Conservation (phyloP, 129 eudicot genomes). For the Cynara cardunculus region DNA sequence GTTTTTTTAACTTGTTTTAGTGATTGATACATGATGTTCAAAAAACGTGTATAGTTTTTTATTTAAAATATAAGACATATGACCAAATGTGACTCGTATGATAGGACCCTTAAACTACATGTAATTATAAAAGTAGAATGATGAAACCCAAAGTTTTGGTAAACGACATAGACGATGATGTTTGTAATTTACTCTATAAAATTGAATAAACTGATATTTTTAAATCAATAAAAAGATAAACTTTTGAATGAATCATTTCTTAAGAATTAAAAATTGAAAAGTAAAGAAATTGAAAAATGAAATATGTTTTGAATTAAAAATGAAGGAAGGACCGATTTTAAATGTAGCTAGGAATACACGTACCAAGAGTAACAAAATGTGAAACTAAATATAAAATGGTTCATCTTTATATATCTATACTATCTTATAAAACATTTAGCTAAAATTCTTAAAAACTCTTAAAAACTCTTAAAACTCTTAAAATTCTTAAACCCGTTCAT, state of each 20-base stretch:
- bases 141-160: background rate
- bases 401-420: background rate
- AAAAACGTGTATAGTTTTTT: background rate
- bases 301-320: background rate
- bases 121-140: background rate
- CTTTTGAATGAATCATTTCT: background rate
- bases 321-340: background rate
- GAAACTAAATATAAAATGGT: constrained; percentile 11
- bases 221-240: background rate
- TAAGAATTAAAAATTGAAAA: background rate
- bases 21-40: background rate
- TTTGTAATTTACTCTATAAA: background rate
- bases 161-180: background rate
- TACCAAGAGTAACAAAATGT: background rate
- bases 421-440: no score
- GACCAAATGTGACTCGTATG: no score
- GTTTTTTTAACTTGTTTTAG: no score
- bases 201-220: background rate
- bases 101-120: no score
- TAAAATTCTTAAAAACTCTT: no score
- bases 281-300: background rate
- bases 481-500: no score
- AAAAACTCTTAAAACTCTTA: no score
- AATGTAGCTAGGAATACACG: background rate
- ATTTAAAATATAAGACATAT: background rate